phyloP scores from a whole-genome alignment of 2,329 filamentous ascomycete genomes.

The Colletotrichum tofieldiae region DNA sequence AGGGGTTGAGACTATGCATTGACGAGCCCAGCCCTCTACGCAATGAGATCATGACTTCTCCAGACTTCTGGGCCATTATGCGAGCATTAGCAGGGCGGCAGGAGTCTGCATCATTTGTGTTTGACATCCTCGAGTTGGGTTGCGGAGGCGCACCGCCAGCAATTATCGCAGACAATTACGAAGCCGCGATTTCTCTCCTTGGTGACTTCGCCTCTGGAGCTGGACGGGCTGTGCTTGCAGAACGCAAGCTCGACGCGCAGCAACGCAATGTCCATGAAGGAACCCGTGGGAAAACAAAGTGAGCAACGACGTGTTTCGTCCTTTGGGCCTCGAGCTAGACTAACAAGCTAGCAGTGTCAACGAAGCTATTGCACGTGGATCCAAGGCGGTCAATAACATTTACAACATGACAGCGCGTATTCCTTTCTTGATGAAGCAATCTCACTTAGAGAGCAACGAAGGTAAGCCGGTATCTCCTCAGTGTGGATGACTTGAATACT shows the following conservation, averaged over 20 bases:
- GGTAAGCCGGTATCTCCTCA: conserved; percentile 62
- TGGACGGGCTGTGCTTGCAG: conserved; percentile 78
- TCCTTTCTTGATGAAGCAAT: conserved; percentile 90
- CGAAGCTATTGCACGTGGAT: conserved; percentile 81
- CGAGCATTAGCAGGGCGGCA: conserved; percentile 79
- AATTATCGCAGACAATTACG: conserved; percentile 96
- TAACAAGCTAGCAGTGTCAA: conserved; percentile 49
- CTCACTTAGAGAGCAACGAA: conserved; percentile 89
- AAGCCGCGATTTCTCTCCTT: conserved; percentile 85
- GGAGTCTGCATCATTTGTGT: conserved; percentile 83
- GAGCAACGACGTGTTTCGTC: conserved; percentile 53
- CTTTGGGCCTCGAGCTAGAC: not conserved
- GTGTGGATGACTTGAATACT: not conserved
- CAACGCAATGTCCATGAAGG: conserved; percentile 53
- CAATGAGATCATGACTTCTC: conserved; percentile 95
- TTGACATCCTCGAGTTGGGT: conserved; percentile 87
- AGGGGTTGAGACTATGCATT: conserved; percentile 86
- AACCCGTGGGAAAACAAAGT: conserved; percentile 72
- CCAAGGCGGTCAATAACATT: conserved; percentile 85
- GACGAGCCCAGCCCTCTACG: conserved; percentile 82
- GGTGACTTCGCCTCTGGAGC: conserved; percentile 92
- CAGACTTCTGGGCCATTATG: conserved; percentile 96
- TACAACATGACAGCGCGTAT: conserved; percentile 87
- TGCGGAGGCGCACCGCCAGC: conserved; percentile 82
- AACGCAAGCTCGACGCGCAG: conserved; percentile 76